Percentiles rank a stretch among this genome's conserved stretches.
phyloP scores from a whole-genome alignment of 441 rosid genomes.

The Biscutella laevigata region DNA sequence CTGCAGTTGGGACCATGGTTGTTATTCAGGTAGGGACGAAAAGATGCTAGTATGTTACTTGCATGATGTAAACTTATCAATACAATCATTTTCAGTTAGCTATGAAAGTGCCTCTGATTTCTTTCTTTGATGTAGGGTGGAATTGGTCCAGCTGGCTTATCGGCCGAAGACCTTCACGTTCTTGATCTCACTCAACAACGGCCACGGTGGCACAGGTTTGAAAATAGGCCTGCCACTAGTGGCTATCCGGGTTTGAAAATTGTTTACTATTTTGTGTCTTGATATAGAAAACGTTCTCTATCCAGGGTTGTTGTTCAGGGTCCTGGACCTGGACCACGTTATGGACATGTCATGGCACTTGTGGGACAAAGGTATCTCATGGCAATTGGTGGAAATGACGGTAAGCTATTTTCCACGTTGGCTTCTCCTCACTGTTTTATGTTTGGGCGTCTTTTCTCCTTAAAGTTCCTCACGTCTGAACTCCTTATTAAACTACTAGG shows the following conservation, averaged over 20 bases:
- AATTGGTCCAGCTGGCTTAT: conserved; percentile 98
- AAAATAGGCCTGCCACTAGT: neutral
- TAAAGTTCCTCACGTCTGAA: conserved; percentile 5
- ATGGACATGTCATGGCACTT: conserved; percentile 99
- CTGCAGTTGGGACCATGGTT: too few relatives aligned
- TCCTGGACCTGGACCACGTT: conserved; percentile 99
- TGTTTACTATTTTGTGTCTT: neutral
- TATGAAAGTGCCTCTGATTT: conserved; percentile 23
- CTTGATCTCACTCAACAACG: too few relatives aligned
- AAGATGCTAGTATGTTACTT: neutral
- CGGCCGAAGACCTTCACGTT: conserved; percentile 99
- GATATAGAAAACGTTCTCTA: conserved; percentile 23
- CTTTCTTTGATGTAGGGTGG: conserved; percentile 61
- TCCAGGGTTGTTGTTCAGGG: conserved; percentile 95
- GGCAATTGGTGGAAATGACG: conserved; percentile 99
- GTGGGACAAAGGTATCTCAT: conserved; percentile 99
- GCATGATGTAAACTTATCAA: neutral
- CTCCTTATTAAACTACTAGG: conserved; percentile 40
- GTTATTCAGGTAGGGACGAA: conserved; percentile 64
- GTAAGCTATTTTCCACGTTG: conserved; percentile 30
- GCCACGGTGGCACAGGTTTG: conserved; percentile 94
- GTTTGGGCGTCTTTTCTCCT: neutral
- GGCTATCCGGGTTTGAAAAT: neutral
- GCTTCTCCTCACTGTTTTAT: neutral
- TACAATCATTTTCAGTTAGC: conserved; percentile 5